Evolutionary conservation across 371 early-diverging fungal genomes (phyloP).

Genomic region (Haplosporangium sp.): DNA sequence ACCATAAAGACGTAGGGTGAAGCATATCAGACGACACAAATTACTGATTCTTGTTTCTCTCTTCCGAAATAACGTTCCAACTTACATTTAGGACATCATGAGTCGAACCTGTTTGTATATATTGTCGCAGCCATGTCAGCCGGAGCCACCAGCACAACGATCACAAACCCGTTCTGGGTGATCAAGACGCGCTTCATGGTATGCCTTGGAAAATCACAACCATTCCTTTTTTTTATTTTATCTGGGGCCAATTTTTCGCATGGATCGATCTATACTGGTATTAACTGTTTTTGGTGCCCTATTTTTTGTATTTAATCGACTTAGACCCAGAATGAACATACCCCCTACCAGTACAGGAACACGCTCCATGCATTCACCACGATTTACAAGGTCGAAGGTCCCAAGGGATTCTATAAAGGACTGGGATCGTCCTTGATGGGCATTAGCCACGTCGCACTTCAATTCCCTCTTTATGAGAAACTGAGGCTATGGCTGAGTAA

Average conservation of each 20-base stretch:
- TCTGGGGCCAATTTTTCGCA: no score
- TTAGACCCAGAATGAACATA: slow-evolving; percentile 78
- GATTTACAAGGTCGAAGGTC: slow-evolving; percentile 77
- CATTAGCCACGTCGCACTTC: slow-evolving; percentile 92
- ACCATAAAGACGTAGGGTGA: no score
- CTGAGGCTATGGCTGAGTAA: slow-evolving; percentile 77
- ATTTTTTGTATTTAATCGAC: not conserved
- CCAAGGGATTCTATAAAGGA: slow-evolving; percentile 89
- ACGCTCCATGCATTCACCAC: slow-evolving; percentile 77
- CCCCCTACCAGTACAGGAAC: slow-evolving; percentile 78
- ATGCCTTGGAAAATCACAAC: slow-evolving; percentile 11
- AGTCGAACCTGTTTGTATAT: slow-evolving; percentile 74
- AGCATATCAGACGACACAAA: not conserved
- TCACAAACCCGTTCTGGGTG: slow-evolving; percentile 95
- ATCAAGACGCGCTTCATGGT: slow-evolving; percentile 93
- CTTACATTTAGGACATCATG: slow-evolving; percentile 51
- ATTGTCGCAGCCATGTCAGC: slow-evolving; percentile 89
- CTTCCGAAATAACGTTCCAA: not conserved
- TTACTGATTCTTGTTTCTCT: not conserved
- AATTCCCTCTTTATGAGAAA: slow-evolving; percentile 95
- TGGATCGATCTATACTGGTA: no score
- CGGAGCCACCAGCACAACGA: slow-evolving; percentile 81
- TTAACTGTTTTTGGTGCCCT: not conserved
- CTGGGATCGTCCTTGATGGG: slow-evolving; percentile 91
- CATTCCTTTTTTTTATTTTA: not conserved